Base-by-base conservation (phyloP, 371 early-diverging fungal genomes). In the Mortierella sp. region DNA sequence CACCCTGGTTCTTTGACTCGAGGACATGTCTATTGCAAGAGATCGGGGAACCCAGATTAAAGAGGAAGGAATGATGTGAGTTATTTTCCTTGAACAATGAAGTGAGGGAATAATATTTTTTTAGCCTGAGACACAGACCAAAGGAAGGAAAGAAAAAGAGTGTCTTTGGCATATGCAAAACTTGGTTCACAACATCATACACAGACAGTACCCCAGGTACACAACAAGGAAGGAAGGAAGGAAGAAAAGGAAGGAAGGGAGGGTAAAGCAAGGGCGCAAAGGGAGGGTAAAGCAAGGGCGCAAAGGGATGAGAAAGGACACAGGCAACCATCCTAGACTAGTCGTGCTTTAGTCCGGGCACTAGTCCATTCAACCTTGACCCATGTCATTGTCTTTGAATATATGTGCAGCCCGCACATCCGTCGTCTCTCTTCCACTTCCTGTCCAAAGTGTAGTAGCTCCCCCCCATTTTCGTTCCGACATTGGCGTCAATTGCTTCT, bases 1-100 rank as follows among this genome's bases (percentile, higher is more conserved):
- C 89, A 16, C 78, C 74, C 55, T 84, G 82, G 45, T 83, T 80
- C 70, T 89, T 84, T n/a, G 83, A 84, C 57, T 87, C 80, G 24
- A 82, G 68, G 81, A 84, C 80, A 76, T 80, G 86, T 76, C 84
- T 84, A 78, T 44, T 47, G 71, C 11, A 13, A 28, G 21, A 45
- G 52, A 44, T 38, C 65, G 34, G 38, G 38, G 34, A 63, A 63
- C 34, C 11, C 26, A n/a, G 10, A 26, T 57, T n/a, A n/a, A n/a
- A n/a, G n/a, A n/a, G n/a, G n/a, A n/a, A n/a, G n/a, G 7, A 10
- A 26, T n/a, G 24, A n/a, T 57, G 57, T 57, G 42, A 38, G 42
- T 38, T 38, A 38, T 38, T 38, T 38, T 38, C 42, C n/a, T 4
- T 60, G 31, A n/a, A n/a, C 3, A 10, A 10, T 26, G 26, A n/a